Conservation (phyloP, 257 asterid species). For the Leptodermis oblonga region DNA sequence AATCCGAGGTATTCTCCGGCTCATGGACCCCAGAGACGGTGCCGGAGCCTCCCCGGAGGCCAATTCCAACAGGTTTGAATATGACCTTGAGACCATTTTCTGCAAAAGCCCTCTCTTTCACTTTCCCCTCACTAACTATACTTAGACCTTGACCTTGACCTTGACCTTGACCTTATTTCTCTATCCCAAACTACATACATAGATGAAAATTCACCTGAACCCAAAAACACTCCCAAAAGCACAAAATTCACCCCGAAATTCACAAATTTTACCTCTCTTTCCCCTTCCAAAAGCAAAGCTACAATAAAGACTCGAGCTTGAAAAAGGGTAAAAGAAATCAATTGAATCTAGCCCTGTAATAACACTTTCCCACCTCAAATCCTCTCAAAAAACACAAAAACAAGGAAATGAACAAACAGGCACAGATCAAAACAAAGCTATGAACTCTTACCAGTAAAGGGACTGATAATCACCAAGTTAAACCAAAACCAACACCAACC, state of each 20-base stretch:
- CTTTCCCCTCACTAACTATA: conserved; percentile 19
- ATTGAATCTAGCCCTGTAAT: conserved; percentile 24
- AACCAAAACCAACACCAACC: conserved; percentile 31
- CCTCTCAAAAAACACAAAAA: conserved; percentile 18
- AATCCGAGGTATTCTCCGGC: conserved; percentile 67
- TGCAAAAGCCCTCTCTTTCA: background rate
- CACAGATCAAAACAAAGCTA: conserved; percentile 37
- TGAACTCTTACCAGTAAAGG: conserved; percentile 11
- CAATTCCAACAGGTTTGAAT: conserved; percentile 74
- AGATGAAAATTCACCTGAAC: conserved; percentile 15
- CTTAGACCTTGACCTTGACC: conserved; percentile 19
- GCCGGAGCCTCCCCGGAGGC: conserved; percentile 84
- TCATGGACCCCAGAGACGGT: conserved; percentile 56
- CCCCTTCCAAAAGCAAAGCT: conserved; percentile 18
- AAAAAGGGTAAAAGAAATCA: conserved; percentile 30
- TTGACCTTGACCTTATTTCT: conserved; percentile 15
- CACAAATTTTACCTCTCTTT: background rate
- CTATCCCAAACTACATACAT: conserved; percentile 24
- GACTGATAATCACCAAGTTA: conserved; percentile 18
- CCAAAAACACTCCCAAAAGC: conserved; percentile 11
- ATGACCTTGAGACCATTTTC: conserved; percentile 75
- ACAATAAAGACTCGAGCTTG: conserved; percentile 13
- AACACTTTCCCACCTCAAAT: conserved; percentile 21
- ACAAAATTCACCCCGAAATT: conserved; percentile 10
- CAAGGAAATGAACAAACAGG: conserved; percentile 25